Evolutionary conservation across 176 grass and related monocot species (phyloP), one percentile per base, ranked within the genome.

Genomic region (Saccharum spontaneum): DNA sequence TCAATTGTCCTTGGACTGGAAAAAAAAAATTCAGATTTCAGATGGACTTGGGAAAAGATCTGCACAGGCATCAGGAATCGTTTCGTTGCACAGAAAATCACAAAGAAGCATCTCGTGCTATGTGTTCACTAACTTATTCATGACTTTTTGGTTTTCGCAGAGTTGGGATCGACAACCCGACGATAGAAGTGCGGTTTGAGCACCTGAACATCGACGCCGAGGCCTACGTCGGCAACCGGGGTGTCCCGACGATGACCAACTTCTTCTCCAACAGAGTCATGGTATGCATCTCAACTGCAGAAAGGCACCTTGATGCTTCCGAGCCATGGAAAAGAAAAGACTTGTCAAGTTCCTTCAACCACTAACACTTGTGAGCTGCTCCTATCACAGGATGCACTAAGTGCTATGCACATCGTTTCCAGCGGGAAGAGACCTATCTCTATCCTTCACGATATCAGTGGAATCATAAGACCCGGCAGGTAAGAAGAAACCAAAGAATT

Each of bases 241-340:
- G 91, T 6, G 39, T 98, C 75, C 96, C 96, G 0, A 95, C 93
- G 0, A 90, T 98, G 85, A 93, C 84, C 85, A 98, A 98, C 69
- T 98, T 90, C 89, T 98, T 98, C 89, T 85, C 85, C 77, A 98
- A 98, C 81, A 95, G 90, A 79, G 76, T 93, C 38, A 92, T 94
- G 89, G 93, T 95, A 86, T 4, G 79, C 41, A 33, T 62, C 43
- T 64, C 59, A 26, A 26, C 8, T 61, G 8, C 22, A n/a, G 20
- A 41, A 10, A 1, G 17, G 5, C 17, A 54, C 50, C 50, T 54
- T 77, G 1, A 65, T 82, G 18, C 37, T 82, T 79, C 62, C 40
- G 22, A 54, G 1, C 4, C n/a, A 65, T 61, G 60, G 54, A n/a
- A 66, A 34, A 37, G 4, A 3, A 0, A 28, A 7, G 8, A 1